A percentile compares a stretch with the other conserved stretches of the same genome.
These are phyloP conservation scores for Dryas integrifolia DNA, from an alignment of 331 rosid species.

Conservation along the genomic window DNA sequence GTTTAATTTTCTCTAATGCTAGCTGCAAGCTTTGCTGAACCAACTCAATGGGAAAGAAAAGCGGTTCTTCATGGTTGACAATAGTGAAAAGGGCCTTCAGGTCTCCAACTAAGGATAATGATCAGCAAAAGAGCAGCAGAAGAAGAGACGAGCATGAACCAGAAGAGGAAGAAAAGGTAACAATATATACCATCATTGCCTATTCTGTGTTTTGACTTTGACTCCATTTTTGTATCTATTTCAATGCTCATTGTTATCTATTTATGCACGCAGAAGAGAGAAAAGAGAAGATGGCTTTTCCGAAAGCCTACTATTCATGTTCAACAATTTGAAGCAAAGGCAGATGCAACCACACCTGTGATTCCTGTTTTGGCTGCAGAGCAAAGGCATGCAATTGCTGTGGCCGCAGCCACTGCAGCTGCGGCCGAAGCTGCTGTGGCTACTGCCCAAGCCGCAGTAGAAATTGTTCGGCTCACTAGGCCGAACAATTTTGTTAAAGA, in stretches of 20 bases:
- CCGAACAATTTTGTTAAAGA: conserved; percentile 15
- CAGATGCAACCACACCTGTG: not conserved
- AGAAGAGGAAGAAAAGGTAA: conserved; percentile 33
- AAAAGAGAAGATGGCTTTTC: conserved; percentile 32
- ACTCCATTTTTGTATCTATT: not conserved
- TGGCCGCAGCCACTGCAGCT: conserved; percentile 44
- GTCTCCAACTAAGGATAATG: conserved; percentile 28
- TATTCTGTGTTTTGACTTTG: not conserved
- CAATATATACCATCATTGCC: not conserved
- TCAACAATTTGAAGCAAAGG: conserved; percentile 22
- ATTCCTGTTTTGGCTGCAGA: conserved; percentile 22
- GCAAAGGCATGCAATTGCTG: conserved; percentile 36
- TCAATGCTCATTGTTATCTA: not conserved
- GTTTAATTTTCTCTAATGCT: not conserved
- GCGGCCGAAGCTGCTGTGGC: conserved; percentile 37
- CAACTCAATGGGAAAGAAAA: conserved; percentile 30
- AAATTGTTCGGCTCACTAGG: conserved; percentile 34
- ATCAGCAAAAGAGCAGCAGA: conserved; percentile 17
- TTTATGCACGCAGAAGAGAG: conserved; percentile 27
- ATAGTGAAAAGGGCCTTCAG: conserved; percentile 31
- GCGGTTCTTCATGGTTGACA: conserved; percentile 29
- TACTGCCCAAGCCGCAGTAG: conserved; percentile 38
- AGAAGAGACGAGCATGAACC: conserved; percentile 25
- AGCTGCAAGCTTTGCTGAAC: not conserved
- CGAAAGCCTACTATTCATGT: conserved; percentile 22